phyloP scores from a whole-genome alignment of 2,329 filamentous ascomycete genomes.

The Colletotrichum sp. region DNA sequence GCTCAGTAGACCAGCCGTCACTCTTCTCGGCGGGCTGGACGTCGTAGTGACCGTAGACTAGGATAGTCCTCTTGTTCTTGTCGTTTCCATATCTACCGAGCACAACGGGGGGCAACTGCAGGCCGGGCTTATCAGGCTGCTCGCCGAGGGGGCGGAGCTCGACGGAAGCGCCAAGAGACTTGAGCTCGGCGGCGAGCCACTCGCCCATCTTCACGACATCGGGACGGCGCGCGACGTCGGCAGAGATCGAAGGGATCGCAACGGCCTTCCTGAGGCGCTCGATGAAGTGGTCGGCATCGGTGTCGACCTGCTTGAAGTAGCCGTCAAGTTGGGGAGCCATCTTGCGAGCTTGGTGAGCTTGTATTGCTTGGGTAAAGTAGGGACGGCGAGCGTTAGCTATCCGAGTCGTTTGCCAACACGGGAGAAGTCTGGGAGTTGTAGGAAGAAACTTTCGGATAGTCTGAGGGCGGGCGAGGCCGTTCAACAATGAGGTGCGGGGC shows the following conservation, averaged over 20 bases:
- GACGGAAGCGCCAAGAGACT: slow-evolving; percentile 82
- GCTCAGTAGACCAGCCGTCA: slow-evolving; percentile 95
- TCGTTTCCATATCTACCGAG: slow-evolving; percentile 92
- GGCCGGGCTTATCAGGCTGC: slow-evolving; percentile 87
- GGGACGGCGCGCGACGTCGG: slow-evolving; percentile 84
- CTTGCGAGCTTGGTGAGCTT: slow-evolving; percentile 64
- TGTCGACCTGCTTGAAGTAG: slow-evolving; percentile 93
- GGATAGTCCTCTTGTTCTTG: slow-evolving; percentile 89
- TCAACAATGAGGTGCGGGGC: slow-evolving; percentile 50
- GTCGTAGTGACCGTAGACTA: slow-evolving; percentile 98
- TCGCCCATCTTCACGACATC: slow-evolving; percentile 98
- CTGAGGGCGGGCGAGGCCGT: slow-evolving; percentile 17
- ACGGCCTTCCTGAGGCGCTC: slow-evolving; percentile 90
- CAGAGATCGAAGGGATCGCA: slow-evolving; percentile 94
- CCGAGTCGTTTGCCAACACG: slow-evolving; percentile 10
- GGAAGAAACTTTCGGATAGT: slow-evolving; percentile 9
- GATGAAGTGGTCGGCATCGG: slow-evolving; percentile 80
- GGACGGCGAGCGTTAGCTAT: slow-evolving; percentile 30
- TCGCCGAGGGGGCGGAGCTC: slow-evolving; percentile 87
- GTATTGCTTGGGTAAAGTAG: slow-evolving; percentile 59
- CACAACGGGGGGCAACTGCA: slow-evolving; percentile 91
- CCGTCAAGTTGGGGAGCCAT: slow-evolving; percentile 92
- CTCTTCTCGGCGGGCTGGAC: slow-evolving; percentile 93
- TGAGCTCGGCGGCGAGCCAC: slow-evolving; percentile 85
- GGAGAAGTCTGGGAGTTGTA: slow-evolving; percentile 16